Conservation (phyloP, 768 basidiomycete genomes). For the Boletus vinaceobasis region DNA sequence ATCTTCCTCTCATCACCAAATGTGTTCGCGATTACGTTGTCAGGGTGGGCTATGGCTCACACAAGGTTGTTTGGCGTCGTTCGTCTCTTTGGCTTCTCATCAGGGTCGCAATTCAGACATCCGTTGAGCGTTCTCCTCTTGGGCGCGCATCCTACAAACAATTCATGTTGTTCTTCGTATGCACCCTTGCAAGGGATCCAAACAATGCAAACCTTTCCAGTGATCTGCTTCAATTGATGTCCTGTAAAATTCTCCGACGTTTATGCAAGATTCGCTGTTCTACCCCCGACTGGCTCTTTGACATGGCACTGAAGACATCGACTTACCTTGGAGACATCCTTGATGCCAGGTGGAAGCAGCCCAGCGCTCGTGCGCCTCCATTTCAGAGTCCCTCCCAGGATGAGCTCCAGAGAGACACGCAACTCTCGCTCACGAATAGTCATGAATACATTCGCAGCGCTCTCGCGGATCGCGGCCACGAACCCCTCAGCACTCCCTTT, state of each 20-base stretch:
- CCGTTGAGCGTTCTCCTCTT: slow-evolving; percentile 7
- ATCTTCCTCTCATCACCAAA: slow-evolving; percentile 22
- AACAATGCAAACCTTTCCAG: slow-evolving; percentile 6
- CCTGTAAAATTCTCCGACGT: slow-evolving; percentile 17
- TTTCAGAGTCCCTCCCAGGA: slow-evolving; percentile 8
- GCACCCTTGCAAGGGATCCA: slow-evolving; percentile 21
- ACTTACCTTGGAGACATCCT: slow-evolving; percentile 15
- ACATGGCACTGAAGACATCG: slow-evolving; percentile 34
- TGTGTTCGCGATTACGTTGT: slow-evolving; percentile 24
- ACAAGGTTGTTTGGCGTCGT: slow-evolving; percentile 18
- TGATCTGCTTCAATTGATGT: slow-evolving; percentile 26
- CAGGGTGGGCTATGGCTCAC: too few relatives aligned
- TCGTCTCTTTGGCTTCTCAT: slow-evolving; percentile 34
- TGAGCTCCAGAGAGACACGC: slow-evolving; percentile 25
- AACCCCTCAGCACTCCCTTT: not conserved
- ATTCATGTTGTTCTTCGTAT: slow-evolving; percentile 44
- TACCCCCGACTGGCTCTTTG: slow-evolving; percentile 33
- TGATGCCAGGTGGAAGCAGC: slow-evolving; percentile 31
- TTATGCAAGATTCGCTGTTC: slow-evolving; percentile 10
- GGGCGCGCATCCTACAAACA: slow-evolving; percentile 37
- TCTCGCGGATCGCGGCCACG: not conserved
- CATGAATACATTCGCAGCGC: slow-evolving; percentile 26
- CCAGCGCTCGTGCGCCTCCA: slow-evolving; percentile 25
- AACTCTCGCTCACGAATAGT: slow-evolving; percentile 32
- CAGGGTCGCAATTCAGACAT: slow-evolving; percentile 29